These are phyloP conservation scores for Boletus rex-veris DNA, from an alignment of 768 basidiomycete species.

Conservation along the genomic window DNA sequence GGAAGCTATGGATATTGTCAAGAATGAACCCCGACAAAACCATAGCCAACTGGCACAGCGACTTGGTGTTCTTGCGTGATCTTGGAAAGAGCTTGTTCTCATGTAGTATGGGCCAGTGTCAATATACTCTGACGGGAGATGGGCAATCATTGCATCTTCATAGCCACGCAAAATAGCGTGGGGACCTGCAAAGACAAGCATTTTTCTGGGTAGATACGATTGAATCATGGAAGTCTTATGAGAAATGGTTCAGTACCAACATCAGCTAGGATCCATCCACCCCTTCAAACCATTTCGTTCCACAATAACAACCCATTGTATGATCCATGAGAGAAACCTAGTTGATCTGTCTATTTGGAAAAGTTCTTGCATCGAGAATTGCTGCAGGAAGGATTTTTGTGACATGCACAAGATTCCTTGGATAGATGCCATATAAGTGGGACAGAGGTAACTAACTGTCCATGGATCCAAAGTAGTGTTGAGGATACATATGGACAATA, in stretches of 20 bases:
- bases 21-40: background rate
- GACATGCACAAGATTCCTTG: too few relatives aligned
- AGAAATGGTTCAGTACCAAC: background rate
- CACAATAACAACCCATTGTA: background rate
- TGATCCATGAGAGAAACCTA: background rate
- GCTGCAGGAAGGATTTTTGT: background rate
- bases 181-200: constrained; percentile 9
- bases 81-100: background rate
- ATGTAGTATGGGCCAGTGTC: background rate
- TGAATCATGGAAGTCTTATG: too few relatives aligned
- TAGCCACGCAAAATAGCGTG: constrained; percentile 1
- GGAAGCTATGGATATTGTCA: background rate
- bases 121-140: background rate
- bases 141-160: background rate
- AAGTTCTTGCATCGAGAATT: constrained; percentile 4
- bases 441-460: too few relatives aligned
- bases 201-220: background rate
- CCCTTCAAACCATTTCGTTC: background rate
- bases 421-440: too few relatives aligned
- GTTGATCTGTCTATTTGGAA: background rate
- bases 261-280: fast-evolving
- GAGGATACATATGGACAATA: too few relatives aligned
- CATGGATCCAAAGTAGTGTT: too few relatives aligned
- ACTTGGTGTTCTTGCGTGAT: background rate
- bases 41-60: background rate